Evolutionary conservation across 768 basidiomycete genomes (phyloP), one percentile per base, ranked within the genome.

Genomic region (Atractiella rhizophila): DNA sequence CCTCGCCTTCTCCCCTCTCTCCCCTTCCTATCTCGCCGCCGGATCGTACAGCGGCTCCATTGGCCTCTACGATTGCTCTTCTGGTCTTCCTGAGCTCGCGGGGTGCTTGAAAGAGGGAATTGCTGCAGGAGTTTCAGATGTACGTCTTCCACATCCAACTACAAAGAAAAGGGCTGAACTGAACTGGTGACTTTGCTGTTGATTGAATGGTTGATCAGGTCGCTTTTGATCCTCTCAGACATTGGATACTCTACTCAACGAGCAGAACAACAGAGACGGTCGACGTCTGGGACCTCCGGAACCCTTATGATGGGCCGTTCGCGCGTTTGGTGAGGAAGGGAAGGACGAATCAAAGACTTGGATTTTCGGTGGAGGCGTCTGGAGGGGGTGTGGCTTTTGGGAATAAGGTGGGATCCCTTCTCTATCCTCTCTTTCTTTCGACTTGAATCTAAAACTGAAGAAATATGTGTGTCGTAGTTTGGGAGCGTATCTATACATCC

Each of bases 271-370:
- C 62, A n/a, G 63, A 62, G 5, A 52, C 53, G 3, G 64, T 88
- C 19, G 74, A 73, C 52, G 64, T 68, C 40, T 91, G 78, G 75
- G 86, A 91, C 55, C 55, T 83, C 5, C 68, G 83, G 0, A 66
- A 74, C 38, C 46, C 56, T 51, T 66, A 24, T 56, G 60, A 37
- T 18, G 48, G 15, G 66, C 70, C 30, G 38, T 68, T 15, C 55
- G 59, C 24, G 53, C 64, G 35, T 13, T 10, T 68, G n/a, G n/a
- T n/a, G 49, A 46, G 54, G 42, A 37, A 37, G 9, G 61, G 46
- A 5, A 44, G 47, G n/a, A 75, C 76, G 18, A 85, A 86, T 53
- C 86, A 91, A 57, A 69, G 69, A 47, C 60, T 73, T 20, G 56
- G 60, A n/a, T 86, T 88, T 51, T 41, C 43, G 26, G 28, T 47